Conservation (phyloP, 129 eudicot species). For the Helianthus tuberosus region DNA sequence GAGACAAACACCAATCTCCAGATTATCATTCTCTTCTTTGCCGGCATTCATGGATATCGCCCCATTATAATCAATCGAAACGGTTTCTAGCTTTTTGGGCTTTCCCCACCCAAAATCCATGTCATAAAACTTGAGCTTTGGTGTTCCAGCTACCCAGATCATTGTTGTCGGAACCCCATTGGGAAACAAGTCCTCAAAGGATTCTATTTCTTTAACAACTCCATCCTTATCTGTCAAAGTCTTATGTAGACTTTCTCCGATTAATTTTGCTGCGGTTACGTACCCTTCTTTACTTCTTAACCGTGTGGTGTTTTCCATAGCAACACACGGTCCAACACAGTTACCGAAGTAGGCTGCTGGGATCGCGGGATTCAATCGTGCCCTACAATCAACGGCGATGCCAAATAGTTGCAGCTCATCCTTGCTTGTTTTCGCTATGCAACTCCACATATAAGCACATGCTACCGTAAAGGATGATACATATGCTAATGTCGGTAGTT, state of each 20-base stretch:
- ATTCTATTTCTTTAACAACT: background rate
- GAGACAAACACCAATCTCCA: constrained; percentile 38
- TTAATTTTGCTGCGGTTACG: background rate
- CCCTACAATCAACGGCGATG: constrained; percentile 1
- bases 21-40: constrained; percentile 16
- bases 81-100: constrained; percentile 5
- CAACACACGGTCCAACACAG: background rate
- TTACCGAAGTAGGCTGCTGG: constrained; percentile 11
- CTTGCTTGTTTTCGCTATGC: constrained; percentile 11
- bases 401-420: background rate
- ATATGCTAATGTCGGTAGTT: too few species aligned
- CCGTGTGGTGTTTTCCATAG: background rate
- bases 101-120: constrained; percentile 21
- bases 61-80: constrained; percentile 12
- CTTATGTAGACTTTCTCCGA: background rate
- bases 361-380: constrained; percentile 8
- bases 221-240: constrained; percentile 13
- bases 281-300: constrained; percentile 14
- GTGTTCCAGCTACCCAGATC: constrained; percentile 10
- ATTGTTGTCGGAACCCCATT: background rate
- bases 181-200: too few species aligned
- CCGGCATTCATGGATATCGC: constrained; percentile 2
- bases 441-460: too few species aligned
- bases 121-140: constrained; percentile 21
- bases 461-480: too few species aligned